Evolutionary conservation across 2,329 filamentous ascomycete genomes (phyloP).

Genomic region (Penicillium verrucosum): DNA sequence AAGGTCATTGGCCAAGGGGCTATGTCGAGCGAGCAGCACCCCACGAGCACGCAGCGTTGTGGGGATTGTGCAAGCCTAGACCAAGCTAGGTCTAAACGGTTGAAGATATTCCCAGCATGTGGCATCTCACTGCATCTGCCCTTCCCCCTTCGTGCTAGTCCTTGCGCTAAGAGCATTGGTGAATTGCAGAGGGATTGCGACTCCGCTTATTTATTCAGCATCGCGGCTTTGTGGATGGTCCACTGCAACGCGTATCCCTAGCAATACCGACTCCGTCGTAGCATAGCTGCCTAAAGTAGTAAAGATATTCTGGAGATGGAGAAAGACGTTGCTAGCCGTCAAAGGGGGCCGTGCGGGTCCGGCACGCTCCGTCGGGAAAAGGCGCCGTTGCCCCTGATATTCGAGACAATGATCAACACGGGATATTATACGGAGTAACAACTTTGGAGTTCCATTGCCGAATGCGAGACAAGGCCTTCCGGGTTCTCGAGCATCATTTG

Average conservation of each 20-base stretch:
- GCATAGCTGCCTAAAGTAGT: background rate
- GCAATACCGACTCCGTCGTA: background rate
- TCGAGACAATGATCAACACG: background rate
- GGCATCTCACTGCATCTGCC: background rate
- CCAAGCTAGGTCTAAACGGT: background rate
- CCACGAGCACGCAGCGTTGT: background rate
- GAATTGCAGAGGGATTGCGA: background rate
- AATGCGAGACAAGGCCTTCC: background rate
- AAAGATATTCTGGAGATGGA: background rate
- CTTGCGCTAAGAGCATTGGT: background rate
- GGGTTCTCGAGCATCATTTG: background rate
- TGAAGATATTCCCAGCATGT: background rate
- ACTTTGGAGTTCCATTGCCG: no score
- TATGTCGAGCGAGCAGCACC: slow-evolving; percentile 3
- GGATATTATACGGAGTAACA: background rate
- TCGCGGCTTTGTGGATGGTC: background rate
- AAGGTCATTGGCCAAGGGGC: slow-evolving; percentile 7
- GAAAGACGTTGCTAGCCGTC: background rate
- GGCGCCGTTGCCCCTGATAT: background rate
- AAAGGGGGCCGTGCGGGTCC: background rate
- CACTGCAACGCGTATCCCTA: background rate
- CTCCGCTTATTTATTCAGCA: background rate
- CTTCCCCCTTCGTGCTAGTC: background rate
- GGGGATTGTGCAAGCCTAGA: background rate
- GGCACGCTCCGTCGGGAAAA: background rate